Conservation (phyloP, 2,329 filamentous ascomycete species). For the Elsinoe arachidis region DNA sequence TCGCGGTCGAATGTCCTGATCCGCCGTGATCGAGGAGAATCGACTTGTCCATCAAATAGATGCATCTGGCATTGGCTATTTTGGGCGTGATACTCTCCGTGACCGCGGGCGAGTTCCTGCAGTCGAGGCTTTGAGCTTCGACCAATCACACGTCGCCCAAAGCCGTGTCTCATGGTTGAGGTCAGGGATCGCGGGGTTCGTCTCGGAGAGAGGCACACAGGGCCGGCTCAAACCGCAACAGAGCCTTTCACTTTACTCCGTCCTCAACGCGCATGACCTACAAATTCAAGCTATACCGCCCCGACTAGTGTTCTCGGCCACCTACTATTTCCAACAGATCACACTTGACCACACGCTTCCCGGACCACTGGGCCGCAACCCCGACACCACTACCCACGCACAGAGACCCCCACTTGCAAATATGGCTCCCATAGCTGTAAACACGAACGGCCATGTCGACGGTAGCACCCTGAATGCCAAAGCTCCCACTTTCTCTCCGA, state of each 20-base stretch:
- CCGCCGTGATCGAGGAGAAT: neutral
- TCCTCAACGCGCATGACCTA: neutral
- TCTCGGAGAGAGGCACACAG: neutral
- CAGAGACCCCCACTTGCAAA: slow-evolving; percentile 13
- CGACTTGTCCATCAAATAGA: no score
- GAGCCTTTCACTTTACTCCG: neutral
- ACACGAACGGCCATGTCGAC: slow-evolving; percentile 20
- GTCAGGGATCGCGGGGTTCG: slow-evolving; percentile 7
- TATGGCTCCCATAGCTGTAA: slow-evolving; percentile 31
- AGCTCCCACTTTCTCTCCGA: slow-evolving; percentile 32
- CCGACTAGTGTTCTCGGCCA: neutral
- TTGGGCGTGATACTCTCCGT: neutral
- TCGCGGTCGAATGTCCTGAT: neutral
- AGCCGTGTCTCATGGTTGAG: neutral
- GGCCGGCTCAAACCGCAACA: neutral
- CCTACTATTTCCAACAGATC: neutral
- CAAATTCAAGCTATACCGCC: neutral
- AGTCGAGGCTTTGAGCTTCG: neutral
- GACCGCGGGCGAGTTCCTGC: neutral
- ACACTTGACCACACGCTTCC: neutral
- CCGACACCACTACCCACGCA: neutral
- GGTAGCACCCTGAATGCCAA: slow-evolving; percentile 31
- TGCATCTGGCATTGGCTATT: no score
- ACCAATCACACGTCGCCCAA: neutral
- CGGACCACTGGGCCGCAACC: neutral